Conservation (phyloP, 73 alveolate species). For the Stentor roeselii region DNA sequence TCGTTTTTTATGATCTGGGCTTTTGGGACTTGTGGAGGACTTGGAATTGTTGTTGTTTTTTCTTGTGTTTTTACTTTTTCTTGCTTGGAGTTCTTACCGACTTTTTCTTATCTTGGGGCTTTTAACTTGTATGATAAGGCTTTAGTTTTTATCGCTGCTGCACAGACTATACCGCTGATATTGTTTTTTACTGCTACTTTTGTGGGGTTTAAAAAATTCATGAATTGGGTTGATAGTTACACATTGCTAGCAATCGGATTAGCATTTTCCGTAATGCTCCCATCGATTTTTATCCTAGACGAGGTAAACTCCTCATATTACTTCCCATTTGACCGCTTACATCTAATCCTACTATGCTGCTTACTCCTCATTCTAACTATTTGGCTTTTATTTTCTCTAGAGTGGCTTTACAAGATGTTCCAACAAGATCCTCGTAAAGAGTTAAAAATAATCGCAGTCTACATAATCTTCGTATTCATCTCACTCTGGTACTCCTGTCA, state of each 20-base stretch:
- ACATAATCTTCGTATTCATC: neutral
- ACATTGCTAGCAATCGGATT: neutral
- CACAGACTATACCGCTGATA: neutral
- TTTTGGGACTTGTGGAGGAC: neutral
- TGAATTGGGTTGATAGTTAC: neutral
- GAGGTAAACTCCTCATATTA: neutral
- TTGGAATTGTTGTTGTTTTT: neutral
- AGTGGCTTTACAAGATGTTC: neutral
- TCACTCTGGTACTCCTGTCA: neutral
- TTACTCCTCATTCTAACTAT: neutral
- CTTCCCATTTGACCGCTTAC: neutral
- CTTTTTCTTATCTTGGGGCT: neutral
- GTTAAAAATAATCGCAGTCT: neutral
- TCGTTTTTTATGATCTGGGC: too few species aligned
- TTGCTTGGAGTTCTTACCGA: constrained; percentile 8
- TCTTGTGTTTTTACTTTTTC: neutral
- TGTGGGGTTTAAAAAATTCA: neutral
- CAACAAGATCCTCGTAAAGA: neutral
- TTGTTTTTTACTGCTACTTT: neutral
- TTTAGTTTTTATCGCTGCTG: neutral
- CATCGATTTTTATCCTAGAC: neutral
- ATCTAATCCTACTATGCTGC: neutral
- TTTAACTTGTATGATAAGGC: constrained; percentile 12
- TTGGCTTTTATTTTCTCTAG: neutral
- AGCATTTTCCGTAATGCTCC: neutral